phyloP scores from a whole-genome alignment of 495 filamentous ascomycete species.

The Haplographium delicatum region DNA sequence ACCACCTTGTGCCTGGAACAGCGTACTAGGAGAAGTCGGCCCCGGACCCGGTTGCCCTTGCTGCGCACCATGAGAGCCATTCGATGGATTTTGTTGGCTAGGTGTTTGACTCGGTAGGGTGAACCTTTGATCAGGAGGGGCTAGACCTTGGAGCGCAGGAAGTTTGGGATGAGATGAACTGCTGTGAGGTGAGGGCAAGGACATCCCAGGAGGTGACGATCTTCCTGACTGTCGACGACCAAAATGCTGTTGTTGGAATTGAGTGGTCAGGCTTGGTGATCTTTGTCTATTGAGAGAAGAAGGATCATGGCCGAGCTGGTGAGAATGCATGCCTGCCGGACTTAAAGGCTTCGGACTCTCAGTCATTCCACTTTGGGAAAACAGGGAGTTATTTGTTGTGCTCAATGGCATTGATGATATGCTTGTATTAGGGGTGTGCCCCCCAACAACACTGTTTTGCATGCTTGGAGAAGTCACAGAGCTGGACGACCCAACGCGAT shows the following conservation, averaged over 20 bases:
- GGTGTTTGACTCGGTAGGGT: slow-evolving; percentile 36
- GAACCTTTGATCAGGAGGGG: slow-evolving; percentile 43
- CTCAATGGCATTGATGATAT: slow-evolving; percentile 42
- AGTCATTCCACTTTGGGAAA: slow-evolving; percentile 66
- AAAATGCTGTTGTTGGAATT: slow-evolving; percentile 63
- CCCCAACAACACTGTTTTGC: slow-evolving; percentile 32
- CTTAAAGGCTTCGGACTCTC: slow-evolving; percentile 87
- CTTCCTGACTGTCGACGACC: slow-evolving; percentile 45
- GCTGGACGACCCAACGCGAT: slow-evolving; percentile 43
- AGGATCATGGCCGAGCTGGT: slow-evolving; percentile 54
- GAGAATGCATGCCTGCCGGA: slow-evolving; percentile 54
- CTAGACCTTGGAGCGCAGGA: slow-evolving; percentile 37
- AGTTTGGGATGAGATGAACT: slow-evolving; percentile 31
- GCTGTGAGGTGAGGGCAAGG: slow-evolving; percentile 34
- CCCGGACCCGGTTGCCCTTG: slow-evolving; percentile 22
- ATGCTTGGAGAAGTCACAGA: slow-evolving; percentile 46
- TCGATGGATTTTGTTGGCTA: slow-evolving; percentile 15
- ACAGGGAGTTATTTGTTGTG: slow-evolving; percentile 53
- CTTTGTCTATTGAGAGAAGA: slow-evolving; percentile 50
- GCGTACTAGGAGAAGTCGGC: slow-evolving; percentile 14
- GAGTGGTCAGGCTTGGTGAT: slow-evolving; percentile 64
- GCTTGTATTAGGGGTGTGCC: slow-evolving; percentile 43
- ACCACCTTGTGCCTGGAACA: slow-evolving; percentile 18
- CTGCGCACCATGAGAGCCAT: slow-evolving; percentile 9
- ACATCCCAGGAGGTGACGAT: slow-evolving; percentile 34